Base-by-base conservation (phyloP, 768 basidiomycete genomes). In the Tephrocybe sp. region DNA sequence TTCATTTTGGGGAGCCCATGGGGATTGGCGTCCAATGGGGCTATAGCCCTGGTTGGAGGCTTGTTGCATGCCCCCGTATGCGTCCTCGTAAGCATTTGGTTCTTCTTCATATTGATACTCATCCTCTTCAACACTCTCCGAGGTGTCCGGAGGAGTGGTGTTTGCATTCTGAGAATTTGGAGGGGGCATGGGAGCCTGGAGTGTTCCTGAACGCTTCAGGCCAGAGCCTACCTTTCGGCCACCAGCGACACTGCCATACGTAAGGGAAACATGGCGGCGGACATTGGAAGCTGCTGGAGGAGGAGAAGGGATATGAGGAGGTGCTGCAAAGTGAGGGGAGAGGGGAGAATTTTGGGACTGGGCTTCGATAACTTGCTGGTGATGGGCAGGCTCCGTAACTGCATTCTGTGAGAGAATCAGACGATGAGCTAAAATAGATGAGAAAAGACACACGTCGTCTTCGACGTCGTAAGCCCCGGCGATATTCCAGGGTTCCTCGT, bases 401-500 rank as follows among this genome's bases (percentile, higher is more conserved):
- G 56, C 57, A 31, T 63, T 61, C 65, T 64, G 43, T 19, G 11
- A 8, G 7, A 32, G 13, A 16, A 3, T n/a, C 25, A 19, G 26
- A 49, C 21, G 36, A 44, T 41, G 9, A 32, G 16, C 13, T n/a
- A n/a, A n/a, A n/a, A n/a, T n/a, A 21, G 42, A 32, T 37, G 34
- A 8, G 25, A 30, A 18, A 34, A 16, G 19, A 61, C 70, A 56
- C 53, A 88, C 89, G 69, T 89, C 87, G 26, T 88, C 87, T 44
- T 84, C 85, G 51, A 81, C 73, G 11, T 67, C 72, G 69, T 64
- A 79, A 69, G 67, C 74, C 27, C 75, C 78, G 32, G 83, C 82
- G 35, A 76, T 71, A 64, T 89, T 87, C 91, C 91, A 93, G 48
- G 89, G 87, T 55, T 92, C 90, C 64, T 93, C 90, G 52, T 91